Evolutionary conservation across 2,329 filamentous ascomycete genomes (phyloP).

Genomic region (Aureobasidium melanogenum): DNA sequence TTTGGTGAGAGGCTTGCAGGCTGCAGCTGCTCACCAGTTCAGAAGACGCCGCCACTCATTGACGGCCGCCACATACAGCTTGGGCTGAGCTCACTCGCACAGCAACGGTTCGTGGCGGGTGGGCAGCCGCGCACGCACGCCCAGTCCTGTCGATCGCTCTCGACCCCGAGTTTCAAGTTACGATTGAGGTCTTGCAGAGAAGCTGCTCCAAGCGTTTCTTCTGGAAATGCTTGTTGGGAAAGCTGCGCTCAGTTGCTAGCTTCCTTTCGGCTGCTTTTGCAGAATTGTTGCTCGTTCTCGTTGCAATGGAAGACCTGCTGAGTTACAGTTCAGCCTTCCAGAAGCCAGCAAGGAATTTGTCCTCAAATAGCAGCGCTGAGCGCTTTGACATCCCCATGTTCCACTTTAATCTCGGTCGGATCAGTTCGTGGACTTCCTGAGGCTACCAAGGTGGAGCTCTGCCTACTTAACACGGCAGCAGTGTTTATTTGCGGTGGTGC

Average conservation of each 20-base stretch:
- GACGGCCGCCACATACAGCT: slow-evolving; percentile 3
- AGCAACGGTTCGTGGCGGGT: slow-evolving; percentile 7
- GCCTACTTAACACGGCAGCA: background rate
- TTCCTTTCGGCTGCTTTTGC: background rate
- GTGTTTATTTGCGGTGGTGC: slow-evolving; percentile 5
- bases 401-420: slow-evolving; percentile 11
- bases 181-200: background rate
- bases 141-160: slow-evolving; percentile 6
- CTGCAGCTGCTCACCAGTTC: background rate
- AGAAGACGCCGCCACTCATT: background rate
- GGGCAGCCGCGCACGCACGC: slow-evolving; percentile 3
- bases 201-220: background rate
- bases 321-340: slow-evolving; percentile 6
- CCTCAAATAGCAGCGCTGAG: background rate
- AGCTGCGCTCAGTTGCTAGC: background rate
- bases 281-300: background rate
- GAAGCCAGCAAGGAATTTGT: background rate
- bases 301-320: background rate
- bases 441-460: slow-evolving; percentile 7
- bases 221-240: background rate
- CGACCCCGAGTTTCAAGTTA: slow-evolving; percentile 11
- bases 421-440: slow-evolving; percentile 8
- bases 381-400: slow-evolving; percentile 11
- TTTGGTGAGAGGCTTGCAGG: background rate
- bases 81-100: background rate